These are phyloP conservation scores for Pleurostoma richardsiae DNA, from an alignment of 2,329 filamentous ascomycete species.

Conservation along the genomic window DNA sequence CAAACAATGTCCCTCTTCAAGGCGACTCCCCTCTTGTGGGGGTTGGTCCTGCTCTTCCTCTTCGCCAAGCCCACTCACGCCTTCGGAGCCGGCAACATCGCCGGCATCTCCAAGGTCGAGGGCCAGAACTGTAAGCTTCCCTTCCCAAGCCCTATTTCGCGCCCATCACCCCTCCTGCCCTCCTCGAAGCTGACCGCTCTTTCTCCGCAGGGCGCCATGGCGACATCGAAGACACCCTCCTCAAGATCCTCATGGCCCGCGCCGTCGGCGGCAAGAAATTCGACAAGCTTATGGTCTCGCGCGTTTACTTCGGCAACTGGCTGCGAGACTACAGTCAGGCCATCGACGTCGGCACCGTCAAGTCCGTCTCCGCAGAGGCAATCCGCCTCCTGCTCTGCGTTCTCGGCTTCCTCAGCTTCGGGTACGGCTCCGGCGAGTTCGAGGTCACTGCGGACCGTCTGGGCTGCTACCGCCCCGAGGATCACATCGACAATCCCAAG, in stretches of 20 bases:
- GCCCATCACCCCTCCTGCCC: not conserved
- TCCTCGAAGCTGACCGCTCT: slow-evolving; percentile 1
- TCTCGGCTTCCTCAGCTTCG: slow-evolving; percentile 84
- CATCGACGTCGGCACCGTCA: slow-evolving; percentile 88
- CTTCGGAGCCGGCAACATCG: slow-evolving; percentile 88
- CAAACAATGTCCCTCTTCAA: slow-evolving; percentile 41
- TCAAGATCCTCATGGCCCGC: slow-evolving; percentile 59
- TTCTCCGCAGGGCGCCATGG: slow-evolving; percentile 64
- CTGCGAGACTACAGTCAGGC: slow-evolving; percentile 89
- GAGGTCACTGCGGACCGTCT: slow-evolving; percentile 76
- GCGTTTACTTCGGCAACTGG: slow-evolving; percentile 97
- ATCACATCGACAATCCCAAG: slow-evolving; percentile 69
- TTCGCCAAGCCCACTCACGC: slow-evolving; percentile 66
- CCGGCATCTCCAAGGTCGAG: slow-evolving; percentile 72
- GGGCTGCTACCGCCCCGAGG: slow-evolving; percentile 72
- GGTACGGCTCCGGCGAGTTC: slow-evolving; percentile 78
- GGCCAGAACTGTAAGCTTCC: slow-evolving; percentile 67
- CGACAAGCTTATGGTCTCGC: slow-evolving; percentile 78
- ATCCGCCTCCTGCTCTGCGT: slow-evolving; percentile 87
- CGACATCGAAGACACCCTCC: slow-evolving; percentile 87
- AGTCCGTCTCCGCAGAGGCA: slow-evolving; percentile 83
- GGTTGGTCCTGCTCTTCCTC: slow-evolving; percentile 56
- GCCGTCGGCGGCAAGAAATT: slow-evolving; percentile 68
- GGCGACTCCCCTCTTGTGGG: slow-evolving; percentile 45
- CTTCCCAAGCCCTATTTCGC: not conserved